phyloP scores from a whole-genome alignment of 2,329 filamentous ascomycete genomes.

The Myriosclerotinia duriaeana region DNA sequence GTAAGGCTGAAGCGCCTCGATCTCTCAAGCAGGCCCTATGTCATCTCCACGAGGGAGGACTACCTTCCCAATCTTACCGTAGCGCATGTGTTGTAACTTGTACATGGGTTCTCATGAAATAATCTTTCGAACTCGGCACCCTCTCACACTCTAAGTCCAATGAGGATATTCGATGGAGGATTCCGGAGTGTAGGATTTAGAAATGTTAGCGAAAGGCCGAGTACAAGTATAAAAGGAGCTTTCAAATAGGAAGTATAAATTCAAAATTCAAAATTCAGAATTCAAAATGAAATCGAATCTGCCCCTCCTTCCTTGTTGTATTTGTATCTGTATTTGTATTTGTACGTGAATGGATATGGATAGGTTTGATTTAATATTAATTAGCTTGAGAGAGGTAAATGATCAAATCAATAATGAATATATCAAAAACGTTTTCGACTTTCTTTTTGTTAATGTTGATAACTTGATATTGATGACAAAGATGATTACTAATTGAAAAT shows the following conservation, averaged over 20 bases:
- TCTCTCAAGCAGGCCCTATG: constrained; percentile 7
- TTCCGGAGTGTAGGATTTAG: background rate
- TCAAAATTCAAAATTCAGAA: too few species aligned
- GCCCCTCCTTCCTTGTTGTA: too few species aligned
- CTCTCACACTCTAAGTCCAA: background rate
- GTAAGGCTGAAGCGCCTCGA: constrained; percentile 22
- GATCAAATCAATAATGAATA: background rate
- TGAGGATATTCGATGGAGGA: background rate
- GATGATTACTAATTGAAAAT: constrained; percentile 1
- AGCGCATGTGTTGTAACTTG: background rate
- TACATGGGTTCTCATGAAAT: constrained; percentile 9
- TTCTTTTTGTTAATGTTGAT: background rate
- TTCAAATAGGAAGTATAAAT: background rate
- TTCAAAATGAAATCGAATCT: too few species aligned
- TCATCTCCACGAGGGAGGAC: background rate
- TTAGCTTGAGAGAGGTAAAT: too few species aligned
- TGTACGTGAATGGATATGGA: too few species aligned
- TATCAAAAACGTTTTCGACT: background rate
- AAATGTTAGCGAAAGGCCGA: constrained; percentile 10
- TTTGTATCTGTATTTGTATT: too few species aligned
- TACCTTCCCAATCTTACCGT: background rate
- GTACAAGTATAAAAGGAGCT: too few species aligned
- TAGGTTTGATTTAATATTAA: too few species aligned
- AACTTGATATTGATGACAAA: constrained; percentile 3
- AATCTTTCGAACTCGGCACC: constrained; percentile 5